phyloP scores from a whole-genome alignment of 1,284 basidiomycete species.

The Naganishia cerealis region DNA sequence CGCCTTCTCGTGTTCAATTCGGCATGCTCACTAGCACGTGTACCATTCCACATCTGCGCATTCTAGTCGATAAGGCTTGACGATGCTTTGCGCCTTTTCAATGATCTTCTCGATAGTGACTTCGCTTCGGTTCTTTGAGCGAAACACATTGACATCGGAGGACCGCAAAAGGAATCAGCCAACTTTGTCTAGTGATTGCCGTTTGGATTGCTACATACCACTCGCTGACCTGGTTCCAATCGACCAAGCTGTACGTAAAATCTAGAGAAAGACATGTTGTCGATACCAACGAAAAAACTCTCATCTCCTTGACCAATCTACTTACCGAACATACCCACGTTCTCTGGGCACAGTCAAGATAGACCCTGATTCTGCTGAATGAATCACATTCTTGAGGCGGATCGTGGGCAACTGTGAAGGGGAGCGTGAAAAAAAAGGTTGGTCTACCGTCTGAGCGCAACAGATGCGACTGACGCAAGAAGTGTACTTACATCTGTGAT shows the following conservation, averaged over 20 bases:
- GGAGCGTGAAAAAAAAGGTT: not conserved
- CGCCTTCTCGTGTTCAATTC: not conserved
- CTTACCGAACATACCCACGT: constrained; percentile 40
- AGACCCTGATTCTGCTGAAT: constrained; percentile 42
- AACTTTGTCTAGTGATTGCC: no score
- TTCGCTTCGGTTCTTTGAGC: constrained; percentile 34
- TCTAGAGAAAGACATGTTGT: not conserved
- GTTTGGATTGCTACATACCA: constrained; percentile 14
- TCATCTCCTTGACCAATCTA: no score
- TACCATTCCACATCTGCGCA: constrained; percentile 72
- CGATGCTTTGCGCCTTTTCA: constrained; percentile 64
- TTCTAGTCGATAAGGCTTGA: constrained; percentile 68
- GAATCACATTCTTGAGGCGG: constrained; percentile 46
- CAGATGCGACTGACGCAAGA: not conserved
- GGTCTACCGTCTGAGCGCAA: not conserved
- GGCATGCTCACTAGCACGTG: constrained; percentile 66
- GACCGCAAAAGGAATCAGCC: not conserved
- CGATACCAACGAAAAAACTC: no score
- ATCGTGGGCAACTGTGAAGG: constrained; percentile 38
- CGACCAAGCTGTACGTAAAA: constrained; percentile 39
- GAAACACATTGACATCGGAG: not conserved
- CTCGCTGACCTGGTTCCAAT: constrained; percentile 36
- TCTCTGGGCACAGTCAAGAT: constrained; percentile 49
- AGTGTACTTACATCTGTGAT: constrained; percentile 27
- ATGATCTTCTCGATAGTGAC: constrained; percentile 62